Evolutionary conservation across 768 basidiomycete species (phyloP).

Genomic region (Suillus weaverae): DNA sequence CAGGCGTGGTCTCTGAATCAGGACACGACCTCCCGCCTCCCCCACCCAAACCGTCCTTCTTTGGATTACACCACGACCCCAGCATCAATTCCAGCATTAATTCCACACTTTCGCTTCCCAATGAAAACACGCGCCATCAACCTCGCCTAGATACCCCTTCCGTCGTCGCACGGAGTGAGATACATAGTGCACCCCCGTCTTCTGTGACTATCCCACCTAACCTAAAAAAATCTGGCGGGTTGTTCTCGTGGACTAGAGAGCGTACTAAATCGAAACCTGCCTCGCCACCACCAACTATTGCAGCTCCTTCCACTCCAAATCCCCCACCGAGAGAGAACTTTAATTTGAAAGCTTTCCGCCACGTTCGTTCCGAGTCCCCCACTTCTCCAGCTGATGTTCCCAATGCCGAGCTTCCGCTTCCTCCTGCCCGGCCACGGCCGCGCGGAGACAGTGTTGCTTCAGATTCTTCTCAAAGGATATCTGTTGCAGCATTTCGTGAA

Average conservation of each 20-base stretch:
- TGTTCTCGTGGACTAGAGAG: constrained; percentile 37
- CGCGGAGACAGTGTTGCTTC: constrained; percentile 60
- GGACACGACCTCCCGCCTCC: constrained; percentile 52
- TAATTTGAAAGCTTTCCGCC: constrained; percentile 74
- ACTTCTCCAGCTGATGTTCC: constrained; percentile 19
- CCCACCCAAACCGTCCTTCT: constrained; percentile 63
- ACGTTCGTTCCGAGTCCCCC: constrained; percentile 53
- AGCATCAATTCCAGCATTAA: constrained; percentile 46
- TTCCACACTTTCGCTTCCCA: constrained; percentile 68
- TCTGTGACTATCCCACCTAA: constrained; percentile 21
- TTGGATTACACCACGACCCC: constrained; percentile 57
- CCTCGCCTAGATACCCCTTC: constrained; percentile 20
- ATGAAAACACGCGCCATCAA: constrained; percentile 26
- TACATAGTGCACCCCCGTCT: constrained; percentile 11
- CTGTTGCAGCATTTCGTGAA: constrained; percentile 80
- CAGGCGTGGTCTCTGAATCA: constrained; percentile 43
- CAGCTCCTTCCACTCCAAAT: constrained; percentile 27
- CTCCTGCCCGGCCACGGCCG: constrained; percentile 46
- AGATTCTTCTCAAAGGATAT: constrained; percentile 72
- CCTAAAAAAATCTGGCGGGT: constrained; percentile 33
- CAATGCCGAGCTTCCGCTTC: constrained; percentile 29
- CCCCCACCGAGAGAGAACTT: constrained; percentile 42
- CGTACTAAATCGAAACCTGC: constrained; percentile 36
- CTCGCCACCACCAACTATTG: constrained; percentile 35
- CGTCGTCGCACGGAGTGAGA: constrained; percentile 13